Conservation (phyloP, 306 rosid species). For the Myrica gale region DNA sequence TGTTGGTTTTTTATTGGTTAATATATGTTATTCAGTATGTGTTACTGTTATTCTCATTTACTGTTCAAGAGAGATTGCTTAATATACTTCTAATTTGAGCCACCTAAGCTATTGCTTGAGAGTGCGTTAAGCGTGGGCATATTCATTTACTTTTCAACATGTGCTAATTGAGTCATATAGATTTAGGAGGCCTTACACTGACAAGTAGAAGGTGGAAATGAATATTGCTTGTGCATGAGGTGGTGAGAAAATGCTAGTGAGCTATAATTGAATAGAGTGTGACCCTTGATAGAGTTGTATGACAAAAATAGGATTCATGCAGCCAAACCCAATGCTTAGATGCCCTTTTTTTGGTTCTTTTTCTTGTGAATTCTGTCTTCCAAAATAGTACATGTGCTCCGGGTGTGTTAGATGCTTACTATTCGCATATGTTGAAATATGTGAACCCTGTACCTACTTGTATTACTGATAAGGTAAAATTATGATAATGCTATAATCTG, state of each 20-base stretch:
- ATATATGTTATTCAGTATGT: neutral
- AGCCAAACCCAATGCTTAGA: neutral
- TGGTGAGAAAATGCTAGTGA: neutral
- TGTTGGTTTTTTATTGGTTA: slow-evolving; percentile 13
- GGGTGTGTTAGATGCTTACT: neutral
- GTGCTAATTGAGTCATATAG: neutral
- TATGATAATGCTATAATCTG: slow-evolving; percentile 4
- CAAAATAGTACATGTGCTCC: neutral
- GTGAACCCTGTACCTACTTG: neutral
- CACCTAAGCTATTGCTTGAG: neutral
- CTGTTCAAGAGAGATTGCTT: neutral
- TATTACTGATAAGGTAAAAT: neutral
- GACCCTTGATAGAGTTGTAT: neutral
- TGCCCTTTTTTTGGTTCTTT: neutral
- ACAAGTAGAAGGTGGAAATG: neutral
- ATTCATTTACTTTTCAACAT: neutral
- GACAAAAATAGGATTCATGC: neutral
- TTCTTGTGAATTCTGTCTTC: neutral
- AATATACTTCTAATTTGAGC: neutral
- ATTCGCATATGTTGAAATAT: neutral
- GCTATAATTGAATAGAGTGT: neutral
- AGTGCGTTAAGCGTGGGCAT: neutral
- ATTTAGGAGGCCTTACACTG: neutral
- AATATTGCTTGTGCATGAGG: neutral
- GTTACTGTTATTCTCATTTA: neutral